Base-by-base conservation (phyloP, 2,329 filamentous ascomycete genomes). In the Rhynchosporium graminicola region DNA sequence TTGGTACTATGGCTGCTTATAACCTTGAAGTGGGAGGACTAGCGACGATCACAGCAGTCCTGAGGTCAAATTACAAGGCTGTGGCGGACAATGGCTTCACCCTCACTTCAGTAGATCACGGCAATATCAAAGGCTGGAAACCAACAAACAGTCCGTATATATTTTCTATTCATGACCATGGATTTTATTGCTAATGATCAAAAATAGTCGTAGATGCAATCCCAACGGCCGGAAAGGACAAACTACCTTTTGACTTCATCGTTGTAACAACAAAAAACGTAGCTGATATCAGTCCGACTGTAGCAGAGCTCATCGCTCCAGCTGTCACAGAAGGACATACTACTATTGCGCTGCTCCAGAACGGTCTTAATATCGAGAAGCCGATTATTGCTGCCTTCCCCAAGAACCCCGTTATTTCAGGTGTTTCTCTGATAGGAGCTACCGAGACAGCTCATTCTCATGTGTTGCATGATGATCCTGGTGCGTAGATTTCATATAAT, bases 231-330 rank as follows among this genome's bases (percentile, higher is more conserved):
- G 40, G 56, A 29, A 51, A 67, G 55, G 31, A 50, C 28, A 31
- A 52, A 15, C 20, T n/a, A 2, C 62, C 62, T 31, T 72, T 65
- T 52, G 67, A 71, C 50, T 68, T 66, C 59, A 67, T 71, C 20
- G 62, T 71, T 15, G 63, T 68, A 10, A 66, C 67, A 5, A 72
- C 70, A n/a, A 72, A 71, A 36, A 70, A 71, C 33, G 61, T 69
- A 7, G 66, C 70, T 1, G 70, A 71, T 43, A 57, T 70, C 51
- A 58, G 60, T 36, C 83, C 85, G 0, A 66, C 65, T 4, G 61
- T 69, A 3, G 58, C 67, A n/a, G 64, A 69, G 13, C 26, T 70
- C 1, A 71, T 72, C 36, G 59, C 54, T 3, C 64, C 69, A 12
- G 67, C 70, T 9, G 66, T 71, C 15, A 71, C 69, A 13, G 61